A percentile compares a stretch with the other conserved stretches of the same genome.
phyloP scores from a whole-genome alignment of 208 protist species.

The Blechomonas ayalai region DNA sequence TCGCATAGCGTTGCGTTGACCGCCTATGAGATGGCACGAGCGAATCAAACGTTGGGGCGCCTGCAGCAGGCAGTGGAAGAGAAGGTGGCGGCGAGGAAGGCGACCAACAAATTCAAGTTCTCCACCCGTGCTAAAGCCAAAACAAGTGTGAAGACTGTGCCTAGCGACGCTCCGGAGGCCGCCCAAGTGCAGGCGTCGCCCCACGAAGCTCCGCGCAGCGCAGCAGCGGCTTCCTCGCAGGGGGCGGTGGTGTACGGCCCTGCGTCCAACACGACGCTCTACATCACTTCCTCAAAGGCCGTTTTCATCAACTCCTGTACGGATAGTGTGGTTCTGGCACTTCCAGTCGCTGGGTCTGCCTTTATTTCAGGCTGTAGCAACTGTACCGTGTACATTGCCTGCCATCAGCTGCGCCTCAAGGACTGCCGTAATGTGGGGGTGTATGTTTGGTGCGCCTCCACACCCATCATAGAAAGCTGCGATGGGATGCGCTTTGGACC shows the following conservation, averaged over 20 bases:
- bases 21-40: constrained; percentile 66
- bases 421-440: constrained; percentile 53
- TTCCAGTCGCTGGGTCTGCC: constrained; percentile 68
- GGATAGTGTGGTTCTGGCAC: constrained; percentile 40
- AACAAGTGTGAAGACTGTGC: background rate
- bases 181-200: background rate
- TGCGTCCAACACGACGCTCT: constrained; percentile 17
- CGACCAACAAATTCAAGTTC: constrained; percentile 50
- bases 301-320: constrained; percentile 48
- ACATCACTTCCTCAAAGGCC: constrained; percentile 32
- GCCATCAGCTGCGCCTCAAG: constrained; percentile 82
- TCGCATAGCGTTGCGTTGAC: constrained; percentile 48
- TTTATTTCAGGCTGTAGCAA: constrained; percentile 62
- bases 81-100: background rate
- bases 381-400: constrained; percentile 73
- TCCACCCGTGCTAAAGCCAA: constrained; percentile 25
- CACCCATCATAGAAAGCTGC: constrained; percentile 78
- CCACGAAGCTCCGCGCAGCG: background rate
- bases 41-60: constrained; percentile 51
- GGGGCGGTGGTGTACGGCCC: constrained; percentile 32
- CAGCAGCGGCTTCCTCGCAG: background rate
- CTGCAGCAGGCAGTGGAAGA: constrained; percentile 59
- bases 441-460: constrained; percentile 78
- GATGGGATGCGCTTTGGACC: constrained; percentile 61
- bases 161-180: background rate